Percentiles rank a stretch among this genome's conserved stretches.
phyloP scores from a whole-genome alignment of 1,284 basidiomycete species.

The Rhodofomes roseus region DNA sequence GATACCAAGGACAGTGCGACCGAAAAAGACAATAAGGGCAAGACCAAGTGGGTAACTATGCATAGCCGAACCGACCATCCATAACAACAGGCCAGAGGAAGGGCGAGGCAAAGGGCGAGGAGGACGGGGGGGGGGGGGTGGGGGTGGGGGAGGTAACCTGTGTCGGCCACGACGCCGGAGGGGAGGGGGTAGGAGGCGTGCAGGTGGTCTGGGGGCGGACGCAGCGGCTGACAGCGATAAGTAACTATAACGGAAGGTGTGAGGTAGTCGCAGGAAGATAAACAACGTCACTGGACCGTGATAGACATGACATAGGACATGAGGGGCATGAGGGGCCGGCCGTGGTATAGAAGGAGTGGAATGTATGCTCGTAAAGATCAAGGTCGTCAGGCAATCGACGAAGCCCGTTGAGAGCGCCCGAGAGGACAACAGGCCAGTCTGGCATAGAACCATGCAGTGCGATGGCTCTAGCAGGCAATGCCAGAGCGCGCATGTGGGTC shows the following conservation, averaged over 20 bases:
- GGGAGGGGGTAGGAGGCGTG: neutral
- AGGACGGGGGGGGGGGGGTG: neutral
- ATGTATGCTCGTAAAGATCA: constrained; percentile 4
- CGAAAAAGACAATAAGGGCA: neutral
- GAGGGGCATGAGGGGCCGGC: constrained; percentile 2
- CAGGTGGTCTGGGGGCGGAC: neutral
- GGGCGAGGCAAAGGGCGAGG: neutral
- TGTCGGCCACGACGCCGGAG: neutral
- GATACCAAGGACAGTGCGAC: constrained; percentile 3
- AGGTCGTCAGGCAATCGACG: neutral
- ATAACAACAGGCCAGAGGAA: neutral
- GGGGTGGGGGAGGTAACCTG: neutral
- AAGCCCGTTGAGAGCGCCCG: neutral
- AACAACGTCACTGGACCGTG: neutral
- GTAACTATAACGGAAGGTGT: neutral
- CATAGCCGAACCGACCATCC: constrained; percentile 3
- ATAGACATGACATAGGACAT: constrained; percentile 2
- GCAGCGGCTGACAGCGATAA: neutral
- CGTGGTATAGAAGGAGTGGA: neutral
- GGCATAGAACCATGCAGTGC: neutral
- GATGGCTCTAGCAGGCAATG: neutral
- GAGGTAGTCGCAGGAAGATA: neutral
- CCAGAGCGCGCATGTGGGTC: constrained; percentile 7
- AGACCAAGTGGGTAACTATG: constrained; percentile 3
- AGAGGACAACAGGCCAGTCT: neutral